These are phyloP conservation scores for Narthecium ossifragum DNA, from an alignment of 106 monocot species.

Conservation along the genomic window DNA sequence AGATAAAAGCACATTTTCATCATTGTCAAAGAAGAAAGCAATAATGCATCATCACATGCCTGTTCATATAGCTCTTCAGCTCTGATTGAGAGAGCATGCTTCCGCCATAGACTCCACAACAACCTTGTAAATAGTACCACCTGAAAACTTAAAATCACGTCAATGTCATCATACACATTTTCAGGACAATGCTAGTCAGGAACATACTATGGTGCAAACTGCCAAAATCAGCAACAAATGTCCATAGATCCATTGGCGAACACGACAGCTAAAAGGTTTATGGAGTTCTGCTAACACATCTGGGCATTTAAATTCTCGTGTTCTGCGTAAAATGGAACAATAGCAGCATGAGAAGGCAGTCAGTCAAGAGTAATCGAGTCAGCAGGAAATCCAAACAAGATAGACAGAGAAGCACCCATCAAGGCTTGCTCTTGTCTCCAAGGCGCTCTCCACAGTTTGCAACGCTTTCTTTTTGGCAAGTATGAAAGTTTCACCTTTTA, in stretches of 20 bases:
- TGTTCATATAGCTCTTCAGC: slow-evolving; percentile 71
- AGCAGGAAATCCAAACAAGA: not conserved
- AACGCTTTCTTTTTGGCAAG: slow-evolving; percentile 44
- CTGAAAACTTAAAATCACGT: slow-evolving; percentile 22
- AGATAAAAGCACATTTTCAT: no score
- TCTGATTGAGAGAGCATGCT: slow-evolving; percentile 24
- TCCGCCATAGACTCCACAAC: slow-evolving; percentile 23
- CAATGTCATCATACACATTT: no score
- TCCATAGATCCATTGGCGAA: slow-evolving; percentile 46
- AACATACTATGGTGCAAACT: slow-evolving; percentile 43
- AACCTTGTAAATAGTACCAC: slow-evolving; percentile 22
- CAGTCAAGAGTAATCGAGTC: not conserved
- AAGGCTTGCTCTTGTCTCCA: slow-evolving; percentile 39
- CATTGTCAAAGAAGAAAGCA: no score
- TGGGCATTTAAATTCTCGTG: slow-evolving; percentile 61
- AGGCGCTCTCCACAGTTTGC: slow-evolving; percentile 29
- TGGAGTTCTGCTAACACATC: slow-evolving; percentile 45
- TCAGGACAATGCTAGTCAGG: not conserved
- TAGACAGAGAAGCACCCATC: slow-evolving; percentile 34
- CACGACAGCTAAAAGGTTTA: slow-evolving; percentile 38
- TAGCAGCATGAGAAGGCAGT: not conserved
- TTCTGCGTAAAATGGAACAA: slow-evolving; percentile 17
- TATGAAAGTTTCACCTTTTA: slow-evolving; percentile 27
- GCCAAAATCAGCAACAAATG: slow-evolving; percentile 22
- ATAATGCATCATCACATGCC: slow-evolving; percentile 23